Percentiles rank a stretch among this genome's conserved stretches.
phyloP scores from a whole-genome alignment of 78 protist species.

The Dictyostelium capitatum region DNA sequence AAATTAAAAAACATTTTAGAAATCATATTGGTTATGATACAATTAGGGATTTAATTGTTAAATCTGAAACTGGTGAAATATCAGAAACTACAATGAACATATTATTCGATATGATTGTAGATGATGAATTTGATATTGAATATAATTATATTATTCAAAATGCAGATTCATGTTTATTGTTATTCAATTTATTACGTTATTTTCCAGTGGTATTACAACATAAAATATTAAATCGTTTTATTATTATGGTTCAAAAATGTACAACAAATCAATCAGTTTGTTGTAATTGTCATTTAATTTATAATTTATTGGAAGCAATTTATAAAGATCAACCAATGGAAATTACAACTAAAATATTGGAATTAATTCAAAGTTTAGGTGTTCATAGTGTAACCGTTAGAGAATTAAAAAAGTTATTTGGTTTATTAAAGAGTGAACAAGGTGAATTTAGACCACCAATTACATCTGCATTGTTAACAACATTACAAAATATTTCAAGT shows the following conservation, averaged over 20 bases:
- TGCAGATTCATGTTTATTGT: slow-evolving; percentile 42
- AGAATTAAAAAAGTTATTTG: slow-evolving; percentile 60
- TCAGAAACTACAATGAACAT: slow-evolving; percentile 65
- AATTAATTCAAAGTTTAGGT: slow-evolving; percentile 50
- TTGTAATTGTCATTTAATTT: slow-evolving; percentile 64
- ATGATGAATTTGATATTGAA: slow-evolving; percentile 54
- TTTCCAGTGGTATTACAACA: slow-evolving; percentile 37
- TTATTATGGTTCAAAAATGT: slow-evolving; percentile 44
- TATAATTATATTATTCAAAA: slow-evolving; percentile 75
- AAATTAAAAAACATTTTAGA: slow-evolving; percentile 55
- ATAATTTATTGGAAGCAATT: slow-evolving; percentile 54
- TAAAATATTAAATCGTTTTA: slow-evolving; percentile 31
- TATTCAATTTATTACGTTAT: slow-evolving; percentile 41
- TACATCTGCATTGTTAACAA: slow-evolving; percentile 2
- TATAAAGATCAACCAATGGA: slow-evolving; percentile 31
- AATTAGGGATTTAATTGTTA: slow-evolving; percentile 31
- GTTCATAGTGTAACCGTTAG: slow-evolving; percentile 55
- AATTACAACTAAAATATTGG: slow-evolving; percentile 33
- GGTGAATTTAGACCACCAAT: slow-evolving; percentile 45
- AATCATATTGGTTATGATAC: slow-evolving; percentile 71
- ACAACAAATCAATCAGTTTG: slow-evolving; percentile 74
- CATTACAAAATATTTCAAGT: slow-evolving; percentile 46
- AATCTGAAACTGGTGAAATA: slow-evolving; percentile 1
- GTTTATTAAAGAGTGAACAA: slow-evolving; percentile 35
- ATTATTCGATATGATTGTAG: slow-evolving; percentile 70